A percentile compares a stretch with the other conserved stretches of the same genome.
These are phyloP conservation scores for Leishmania tarentolae DNA, from an alignment of 208 protist species.

Conservation along the genomic window DNA sequence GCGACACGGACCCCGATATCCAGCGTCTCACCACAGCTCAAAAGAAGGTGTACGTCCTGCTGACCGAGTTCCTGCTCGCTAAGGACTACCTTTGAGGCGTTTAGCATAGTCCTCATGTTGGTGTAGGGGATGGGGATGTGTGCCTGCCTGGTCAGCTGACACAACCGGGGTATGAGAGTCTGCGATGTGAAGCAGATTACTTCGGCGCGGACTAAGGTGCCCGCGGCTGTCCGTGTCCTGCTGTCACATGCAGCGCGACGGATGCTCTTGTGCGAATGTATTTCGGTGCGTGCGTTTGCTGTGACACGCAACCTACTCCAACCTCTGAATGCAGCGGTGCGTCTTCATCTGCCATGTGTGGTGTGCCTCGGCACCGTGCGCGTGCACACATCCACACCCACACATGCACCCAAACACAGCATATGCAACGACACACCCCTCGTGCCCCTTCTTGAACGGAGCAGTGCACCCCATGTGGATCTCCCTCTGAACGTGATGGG, in stretches of 20 bases:
- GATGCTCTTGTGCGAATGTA: neutral
- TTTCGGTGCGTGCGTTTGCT: neutral
- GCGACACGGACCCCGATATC: conserved; percentile 54
- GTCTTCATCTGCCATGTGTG: neutral
- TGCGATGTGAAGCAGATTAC: neutral
- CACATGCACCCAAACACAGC: neutral
- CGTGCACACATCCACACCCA: no score
- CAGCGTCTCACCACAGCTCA: conserved; percentile 49
- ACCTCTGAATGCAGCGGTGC: neutral
- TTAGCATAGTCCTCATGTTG: neutral
- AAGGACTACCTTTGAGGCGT: conserved; percentile 57
- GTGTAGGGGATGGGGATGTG: neutral
- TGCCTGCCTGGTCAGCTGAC: neutral
- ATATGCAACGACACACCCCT: no score
- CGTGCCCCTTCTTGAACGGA: neutral
- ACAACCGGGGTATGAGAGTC: neutral
- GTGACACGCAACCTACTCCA: neutral
- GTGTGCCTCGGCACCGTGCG: neutral
- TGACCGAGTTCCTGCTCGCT: conserved; percentile 74
- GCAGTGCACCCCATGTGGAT: neutral
- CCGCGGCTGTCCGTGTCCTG: neutral
- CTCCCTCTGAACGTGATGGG: neutral
- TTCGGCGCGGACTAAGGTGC: neutral
- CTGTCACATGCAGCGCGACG: no score
- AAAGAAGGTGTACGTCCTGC: conserved; percentile 65